phyloP scores from a whole-genome alignment of 2,329 filamentous ascomycete species.

The Trichophyton benhamiae region DNA sequence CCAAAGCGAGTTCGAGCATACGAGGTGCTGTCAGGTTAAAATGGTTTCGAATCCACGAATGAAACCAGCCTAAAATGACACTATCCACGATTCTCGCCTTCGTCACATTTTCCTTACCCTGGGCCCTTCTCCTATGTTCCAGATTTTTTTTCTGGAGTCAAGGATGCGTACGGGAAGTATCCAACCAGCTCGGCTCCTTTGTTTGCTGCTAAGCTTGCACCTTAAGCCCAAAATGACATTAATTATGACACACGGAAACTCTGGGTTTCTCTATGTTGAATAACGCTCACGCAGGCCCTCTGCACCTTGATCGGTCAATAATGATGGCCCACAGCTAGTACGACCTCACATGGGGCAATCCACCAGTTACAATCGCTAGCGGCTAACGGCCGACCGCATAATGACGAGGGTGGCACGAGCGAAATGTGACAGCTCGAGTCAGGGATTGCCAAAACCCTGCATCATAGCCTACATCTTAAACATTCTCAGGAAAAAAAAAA shows the following conservation, averaged over 20 bases:
- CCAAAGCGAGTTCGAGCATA: neutral
- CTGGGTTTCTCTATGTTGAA: neutral
- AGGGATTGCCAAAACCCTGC: neutral
- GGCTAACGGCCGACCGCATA: conserved; percentile 3
- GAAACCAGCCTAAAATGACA: neutral
- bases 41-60: neutral
- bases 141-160: neutral
- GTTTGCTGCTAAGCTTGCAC: neutral
- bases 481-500: neutral
- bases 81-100: neutral
- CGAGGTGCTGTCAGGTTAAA: neutral
- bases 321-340: conserved; percentile 1
- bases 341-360: neutral
- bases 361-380: conserved; percentile 1
- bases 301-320: conserved; percentile 4
- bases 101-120: conserved; percentile 2
- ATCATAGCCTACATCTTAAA: neutral
- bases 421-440: conserved; percentile 5
- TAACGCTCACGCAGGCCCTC: conserved; percentile 2
- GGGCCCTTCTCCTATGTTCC: neutral
- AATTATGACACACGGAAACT: conserved; percentile 3
- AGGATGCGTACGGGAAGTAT: neutral
- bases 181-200: neutral
- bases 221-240: neutral
- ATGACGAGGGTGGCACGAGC: conserved; percentile 3